These are phyloP conservation scores for Silene conica DNA, from an alignment of 148 eudicot genomes.

Conservation along the genomic window DNA sequence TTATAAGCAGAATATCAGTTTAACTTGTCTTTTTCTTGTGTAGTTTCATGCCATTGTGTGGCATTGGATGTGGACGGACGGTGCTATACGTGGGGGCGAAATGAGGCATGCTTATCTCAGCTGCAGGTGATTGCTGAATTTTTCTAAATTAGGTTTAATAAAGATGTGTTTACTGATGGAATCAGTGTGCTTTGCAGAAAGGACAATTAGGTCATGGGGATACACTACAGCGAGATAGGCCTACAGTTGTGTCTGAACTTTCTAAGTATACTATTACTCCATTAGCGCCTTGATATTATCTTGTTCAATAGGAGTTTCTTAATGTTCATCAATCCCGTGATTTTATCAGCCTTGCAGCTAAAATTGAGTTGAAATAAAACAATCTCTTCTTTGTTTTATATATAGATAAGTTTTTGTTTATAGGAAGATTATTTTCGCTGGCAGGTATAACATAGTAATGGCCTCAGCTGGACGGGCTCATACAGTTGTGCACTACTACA, in stretches of 20 bases:
- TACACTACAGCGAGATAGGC: constrained; percentile 79
- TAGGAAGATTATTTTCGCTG: not conserved
- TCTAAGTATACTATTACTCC: constrained; percentile 47
- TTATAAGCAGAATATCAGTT: not conserved
- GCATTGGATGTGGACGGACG: constrained; percentile 95
- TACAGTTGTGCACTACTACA: too few species aligned
- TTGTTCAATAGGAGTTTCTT: not conserved
- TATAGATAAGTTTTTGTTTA: not conserved
- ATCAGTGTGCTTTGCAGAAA: constrained; percentile 49
- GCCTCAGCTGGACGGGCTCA: constrained; percentile 84
- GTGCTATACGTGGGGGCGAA: constrained; percentile 98
- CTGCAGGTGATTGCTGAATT: constrained; percentile 5
- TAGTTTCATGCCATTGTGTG: constrained; percentile 93
- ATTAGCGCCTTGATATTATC: constrained; percentile 1
- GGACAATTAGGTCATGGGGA: constrained; percentile 99
- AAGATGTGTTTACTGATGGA: constrained; percentile 12
- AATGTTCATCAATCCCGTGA: not conserved
- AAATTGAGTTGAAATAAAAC: not conserved
- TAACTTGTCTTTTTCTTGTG: constrained; percentile 29
- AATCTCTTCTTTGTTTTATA: not conserved
- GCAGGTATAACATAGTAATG: constrained; percentile 66
- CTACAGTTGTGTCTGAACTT: constrained; percentile 81
- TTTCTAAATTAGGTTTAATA: not conserved
- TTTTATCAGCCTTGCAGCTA: not conserved
- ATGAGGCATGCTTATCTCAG: constrained; percentile 54